These are phyloP conservation scores for Lactarius vividus DNA, from an alignment of 768 basidiomycete genomes.

Conservation along the genomic window DNA sequence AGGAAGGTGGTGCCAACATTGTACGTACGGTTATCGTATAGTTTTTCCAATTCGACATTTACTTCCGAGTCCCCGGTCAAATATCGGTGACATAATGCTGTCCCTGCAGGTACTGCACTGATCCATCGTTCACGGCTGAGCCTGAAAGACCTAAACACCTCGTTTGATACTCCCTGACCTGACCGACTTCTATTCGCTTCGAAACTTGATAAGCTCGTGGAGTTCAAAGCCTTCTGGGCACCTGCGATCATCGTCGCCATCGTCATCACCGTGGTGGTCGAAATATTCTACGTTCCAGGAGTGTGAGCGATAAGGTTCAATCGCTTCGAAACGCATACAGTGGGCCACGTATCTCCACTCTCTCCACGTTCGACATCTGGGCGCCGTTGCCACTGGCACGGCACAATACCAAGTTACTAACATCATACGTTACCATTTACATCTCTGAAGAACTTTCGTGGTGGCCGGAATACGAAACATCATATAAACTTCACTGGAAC, in stretches of 20 bases:
- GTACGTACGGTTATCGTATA: background rate
- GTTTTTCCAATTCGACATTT: background rate
- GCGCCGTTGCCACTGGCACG: background rate
- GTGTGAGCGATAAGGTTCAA: background rate
- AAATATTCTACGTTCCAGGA: background rate
- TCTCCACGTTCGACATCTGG: background rate
- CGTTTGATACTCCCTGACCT: background rate
- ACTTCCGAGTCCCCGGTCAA: background rate
- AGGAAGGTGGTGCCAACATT: background rate
- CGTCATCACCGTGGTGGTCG: no score
- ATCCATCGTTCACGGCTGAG: background rate
- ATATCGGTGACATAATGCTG: background rate
- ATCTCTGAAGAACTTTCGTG: background rate
- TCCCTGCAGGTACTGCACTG: background rate
- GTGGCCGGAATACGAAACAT: background rate
- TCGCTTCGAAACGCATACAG: background rate
- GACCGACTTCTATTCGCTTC: background rate
- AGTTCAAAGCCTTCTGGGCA: background rate
- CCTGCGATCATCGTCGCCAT: background rate
- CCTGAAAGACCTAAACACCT: background rate
- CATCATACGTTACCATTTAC: background rate
- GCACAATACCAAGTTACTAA: no score
- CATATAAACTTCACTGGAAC: background rate
- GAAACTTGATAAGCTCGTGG: background rate
- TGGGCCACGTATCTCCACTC: background rate